These are phyloP conservation scores for Polyplosphaeria fusca DNA, from an alignment of 495 filamentous ascomycete species.

Conservation along the genomic window DNA sequence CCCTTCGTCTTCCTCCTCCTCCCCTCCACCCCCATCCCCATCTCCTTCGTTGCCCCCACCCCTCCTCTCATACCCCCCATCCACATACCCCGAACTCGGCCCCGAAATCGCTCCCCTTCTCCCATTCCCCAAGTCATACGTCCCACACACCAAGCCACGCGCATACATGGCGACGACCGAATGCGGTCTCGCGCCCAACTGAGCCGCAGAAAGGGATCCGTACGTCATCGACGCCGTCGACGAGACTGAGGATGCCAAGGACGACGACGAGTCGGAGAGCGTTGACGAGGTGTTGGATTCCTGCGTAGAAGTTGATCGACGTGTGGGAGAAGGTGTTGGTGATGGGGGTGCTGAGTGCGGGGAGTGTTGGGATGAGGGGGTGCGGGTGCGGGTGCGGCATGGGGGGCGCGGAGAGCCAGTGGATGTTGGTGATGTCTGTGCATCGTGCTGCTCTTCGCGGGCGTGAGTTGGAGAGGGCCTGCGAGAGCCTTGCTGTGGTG, in stretches of 20 bases:
- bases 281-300: not conserved
- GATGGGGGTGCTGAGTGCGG: too few relatives aligned
- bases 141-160: slow-evolving; percentile 1
- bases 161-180: not conserved
- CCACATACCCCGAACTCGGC: slow-evolving; percentile 8
- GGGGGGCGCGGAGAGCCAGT: too few relatives aligned
- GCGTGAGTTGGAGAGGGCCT: too few relatives aligned
- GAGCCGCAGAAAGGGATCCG: too few relatives aligned
- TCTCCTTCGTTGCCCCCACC: not conserved
- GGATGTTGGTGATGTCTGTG: too few relatives aligned
- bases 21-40: not conserved
- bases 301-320: not conserved
- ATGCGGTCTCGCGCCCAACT: too few relatives aligned
- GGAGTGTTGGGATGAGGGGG: too few relatives aligned
- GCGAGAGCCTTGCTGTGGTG: too few relatives aligned
- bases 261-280: not conserved
- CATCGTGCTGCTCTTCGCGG: too few relatives aligned
- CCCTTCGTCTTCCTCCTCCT: not conserved
- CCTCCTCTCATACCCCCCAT: slow-evolving; percentile 1
- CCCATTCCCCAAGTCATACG: not conserved
- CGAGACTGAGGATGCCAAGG: not conserved
- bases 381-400: too few relatives aligned
- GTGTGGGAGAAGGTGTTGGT: not conserved
- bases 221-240: too few relatives aligned
- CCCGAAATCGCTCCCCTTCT: slow-evolving; percentile 13